Percentiles rank a stretch among this genome's conserved stretches.
phyloP scores from a whole-genome alignment of 2,329 filamentous ascomycete genomes.

The Colletotrichum destructivum region DNA sequence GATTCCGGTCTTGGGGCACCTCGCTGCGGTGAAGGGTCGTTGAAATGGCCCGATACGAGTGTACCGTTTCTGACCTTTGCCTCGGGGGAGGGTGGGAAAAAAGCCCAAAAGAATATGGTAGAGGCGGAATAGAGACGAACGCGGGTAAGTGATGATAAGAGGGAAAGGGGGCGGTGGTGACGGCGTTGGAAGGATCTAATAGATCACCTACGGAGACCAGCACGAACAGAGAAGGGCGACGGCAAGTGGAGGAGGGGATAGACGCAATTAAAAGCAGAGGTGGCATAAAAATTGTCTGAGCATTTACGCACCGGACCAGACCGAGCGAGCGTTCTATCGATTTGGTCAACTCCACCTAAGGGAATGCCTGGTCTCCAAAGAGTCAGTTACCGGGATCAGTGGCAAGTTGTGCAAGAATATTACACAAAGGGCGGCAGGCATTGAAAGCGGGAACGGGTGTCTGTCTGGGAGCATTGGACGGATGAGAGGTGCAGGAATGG shows the following conservation, averaged over 20 bases:
- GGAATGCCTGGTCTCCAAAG: conserved; percentile 30
- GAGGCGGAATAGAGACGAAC: conserved; percentile 15
- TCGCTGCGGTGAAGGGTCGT: conserved; percentile 7
- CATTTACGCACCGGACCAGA: conserved; percentile 38
- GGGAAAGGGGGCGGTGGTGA: conserved; percentile 11
- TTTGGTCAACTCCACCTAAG: conserved; percentile 34
- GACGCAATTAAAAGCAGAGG: conserved; percentile 40
- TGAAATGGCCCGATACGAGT: conserved; percentile 14
- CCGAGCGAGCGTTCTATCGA: conserved; percentile 40
- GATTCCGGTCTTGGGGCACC: background rate
- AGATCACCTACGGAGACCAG: conserved; percentile 36
- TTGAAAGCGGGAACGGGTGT: conserved; percentile 25
- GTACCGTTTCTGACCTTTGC: conserved; percentile 4
- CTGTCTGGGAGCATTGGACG: conserved; percentile 34
- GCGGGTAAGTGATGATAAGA: conserved; percentile 14
- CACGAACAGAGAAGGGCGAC: conserved; percentile 26
- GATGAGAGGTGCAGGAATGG: conserved; percentile 16
- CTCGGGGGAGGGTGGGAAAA: background rate
- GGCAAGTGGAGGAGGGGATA: conserved; percentile 31
- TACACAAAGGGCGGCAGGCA: conserved; percentile 16
- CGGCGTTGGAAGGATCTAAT: conserved; percentile 28
- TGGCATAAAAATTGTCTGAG: conserved; percentile 31
- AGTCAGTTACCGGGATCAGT: conserved; percentile 39
- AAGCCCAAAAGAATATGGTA: background rate
- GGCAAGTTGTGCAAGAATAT: conserved; percentile 34